phyloP scores from a whole-genome alignment of 2,329 filamentous ascomycete genomes.

The Bipolaris zeicola region DNA sequence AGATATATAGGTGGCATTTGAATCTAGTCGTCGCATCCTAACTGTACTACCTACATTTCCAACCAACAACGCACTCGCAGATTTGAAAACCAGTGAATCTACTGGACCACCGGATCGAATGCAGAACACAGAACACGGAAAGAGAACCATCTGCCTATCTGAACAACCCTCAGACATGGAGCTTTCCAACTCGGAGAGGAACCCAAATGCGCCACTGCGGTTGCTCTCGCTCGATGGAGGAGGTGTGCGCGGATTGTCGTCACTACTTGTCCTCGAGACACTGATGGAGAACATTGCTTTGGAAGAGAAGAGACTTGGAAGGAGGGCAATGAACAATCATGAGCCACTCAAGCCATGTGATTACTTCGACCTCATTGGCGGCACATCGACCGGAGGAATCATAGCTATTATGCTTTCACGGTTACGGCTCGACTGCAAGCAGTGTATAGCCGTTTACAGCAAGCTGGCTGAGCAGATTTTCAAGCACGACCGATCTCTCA shows the following conservation, averaged over 20 bases:
- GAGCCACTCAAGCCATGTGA: conserved; percentile 46
- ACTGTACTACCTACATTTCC: background rate
- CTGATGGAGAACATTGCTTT: conserved; percentile 48
- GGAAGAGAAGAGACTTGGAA: conserved; percentile 46
- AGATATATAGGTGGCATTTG: conserved; percentile 5
- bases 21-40: background rate
- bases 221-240: conserved; percentile 47
- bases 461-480: conserved; percentile 47
- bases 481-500: conserved; percentile 46
- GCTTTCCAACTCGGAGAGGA: conserved; percentile 32
- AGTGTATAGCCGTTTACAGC: conserved; percentile 47
- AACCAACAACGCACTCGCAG: conserved; percentile 3
- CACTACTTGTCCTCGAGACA: conserved; percentile 47
- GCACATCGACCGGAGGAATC: conserved; percentile 50
- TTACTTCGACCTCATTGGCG: conserved; percentile 50
- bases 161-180: conserved; percentile 25
- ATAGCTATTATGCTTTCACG: conserved; percentile 50
- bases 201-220: conserved; percentile 42
- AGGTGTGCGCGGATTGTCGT: conserved; percentile 48
- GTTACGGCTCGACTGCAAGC: conserved; percentile 44
- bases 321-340: conserved; percentile 33
- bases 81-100: background rate
- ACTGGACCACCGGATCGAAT: background rate
- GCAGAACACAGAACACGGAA: background rate
- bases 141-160: background rate